Evolutionary conservation across 768 basidiomycete species (phyloP), one percentile per base, ranked within the genome.

Genomic region (Phaeotremella skinneri): DNA sequence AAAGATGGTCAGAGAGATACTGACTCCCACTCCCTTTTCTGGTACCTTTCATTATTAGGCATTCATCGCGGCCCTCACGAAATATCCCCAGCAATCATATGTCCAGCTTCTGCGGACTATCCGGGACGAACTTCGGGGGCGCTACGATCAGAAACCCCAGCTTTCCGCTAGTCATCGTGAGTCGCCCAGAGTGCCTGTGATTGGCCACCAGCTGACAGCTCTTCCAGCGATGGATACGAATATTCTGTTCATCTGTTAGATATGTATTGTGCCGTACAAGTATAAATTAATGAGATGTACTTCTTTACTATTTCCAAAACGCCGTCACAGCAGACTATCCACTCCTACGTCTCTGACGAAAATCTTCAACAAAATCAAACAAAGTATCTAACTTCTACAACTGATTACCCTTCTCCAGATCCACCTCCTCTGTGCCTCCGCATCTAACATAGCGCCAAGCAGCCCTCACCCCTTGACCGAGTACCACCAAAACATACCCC

Each of bases 131-230:
- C 62, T 81, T 20, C 58, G 55, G 25, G 72, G 63, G 16, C 77
- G 78, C 64, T 81, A 79, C 66, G 59, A 63, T 17, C 80, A 81
- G 67, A 78, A 79, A 56, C 80, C 81, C 1, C 80, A 81, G 58
- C 52, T 78, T 25, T 66, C 70, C 6, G 69, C 76, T 4, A 68
- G 66, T 66, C 76, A 78, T 58, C 77, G 68, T 73, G 57, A 61
- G 69, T 66, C 0, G n/a, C n/a, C n/a, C n/a, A n/a, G n/a, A n/a
- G n/a, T n/a, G n/a, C n/a, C n/a, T n/a, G n/a, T n/a, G n/a, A n/a
- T n/a, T n/a, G n/a, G n/a, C n/a, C n/a, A n/a, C n/a, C n/a, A n/a
- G n/a, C n/a, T n/a, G n/a, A n/a, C n/a, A n/a, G n/a, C n/a, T n/a
- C n/a, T n/a, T 61, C 16, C 67, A 78, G 66, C 77, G 57, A 76